Evolutionary conservation across 2,329 filamentous ascomycete species (phyloP).

Genomic region (Hypoxylon sp.): DNA sequence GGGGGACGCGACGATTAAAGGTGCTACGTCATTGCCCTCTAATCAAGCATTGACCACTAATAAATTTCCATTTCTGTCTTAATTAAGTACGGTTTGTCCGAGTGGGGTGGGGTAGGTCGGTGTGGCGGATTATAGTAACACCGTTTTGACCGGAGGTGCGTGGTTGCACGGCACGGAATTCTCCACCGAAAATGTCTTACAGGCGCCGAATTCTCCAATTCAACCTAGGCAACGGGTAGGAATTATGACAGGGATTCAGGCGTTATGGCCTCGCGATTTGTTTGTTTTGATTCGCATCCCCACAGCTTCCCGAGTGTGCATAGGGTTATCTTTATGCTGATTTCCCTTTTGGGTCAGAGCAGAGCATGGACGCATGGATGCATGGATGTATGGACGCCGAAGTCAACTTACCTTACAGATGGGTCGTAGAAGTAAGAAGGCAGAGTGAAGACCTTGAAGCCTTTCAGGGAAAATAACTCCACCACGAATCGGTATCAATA

Average conservation of each 20-base stretch:
- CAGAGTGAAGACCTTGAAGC: too few species aligned
- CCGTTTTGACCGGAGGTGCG: neutral
- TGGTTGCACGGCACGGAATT: too few species aligned
- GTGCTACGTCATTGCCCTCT: slow-evolving; percentile 27
- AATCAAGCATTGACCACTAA: slow-evolving; percentile 25
- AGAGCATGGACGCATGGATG: too few species aligned
- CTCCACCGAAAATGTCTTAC: slow-evolving; percentile 12
- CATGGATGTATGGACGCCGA: too few species aligned
- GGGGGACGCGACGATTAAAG: slow-evolving; percentile 28
- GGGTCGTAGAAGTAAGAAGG: too few species aligned
- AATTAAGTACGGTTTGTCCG: too few species aligned
- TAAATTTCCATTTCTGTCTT: neutral
- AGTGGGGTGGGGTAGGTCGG: too few species aligned
- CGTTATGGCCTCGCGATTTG: slow-evolving; percentile 26
- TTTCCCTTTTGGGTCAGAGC: slow-evolving; percentile 15
- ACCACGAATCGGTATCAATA: slow-evolving; percentile 31
- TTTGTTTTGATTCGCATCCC: slow-evolving; percentile 36
- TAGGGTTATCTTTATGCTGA: slow-evolving; percentile 21
- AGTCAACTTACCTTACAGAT: too few species aligned
- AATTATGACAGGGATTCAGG: slow-evolving; percentile 23
- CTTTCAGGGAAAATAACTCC: too few species aligned
- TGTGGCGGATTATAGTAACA: slow-evolving; percentile 1
- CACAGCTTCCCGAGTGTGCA: slow-evolving; percentile 27
- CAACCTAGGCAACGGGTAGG: slow-evolving; percentile 25
- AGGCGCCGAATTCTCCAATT: slow-evolving; percentile 21